These are phyloP conservation scores for Calendula officinalis DNA, from an alignment of 129 eudicot genomes.

Conservation along the genomic window DNA sequence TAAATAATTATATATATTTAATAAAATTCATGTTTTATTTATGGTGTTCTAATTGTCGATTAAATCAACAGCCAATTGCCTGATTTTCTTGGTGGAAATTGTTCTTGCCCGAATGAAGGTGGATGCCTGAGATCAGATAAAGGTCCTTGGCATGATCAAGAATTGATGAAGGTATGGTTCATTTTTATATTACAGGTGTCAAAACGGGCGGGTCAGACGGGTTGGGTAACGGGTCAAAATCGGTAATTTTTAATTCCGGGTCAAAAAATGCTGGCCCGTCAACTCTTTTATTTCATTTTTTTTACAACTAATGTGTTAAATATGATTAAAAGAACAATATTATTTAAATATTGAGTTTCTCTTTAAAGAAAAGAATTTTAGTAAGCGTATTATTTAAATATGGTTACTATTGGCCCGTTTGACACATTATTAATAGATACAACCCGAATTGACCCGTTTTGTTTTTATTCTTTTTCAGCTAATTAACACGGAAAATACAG, in stretches of 20 bases:
- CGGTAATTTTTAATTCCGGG: not conserved
- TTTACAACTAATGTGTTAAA: not conserved
- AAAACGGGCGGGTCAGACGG: not conserved
- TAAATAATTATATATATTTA: too few species aligned
- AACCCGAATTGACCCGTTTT: not conserved
- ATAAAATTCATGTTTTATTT: not conserved
- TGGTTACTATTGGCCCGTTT: not conserved
- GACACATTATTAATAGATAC: not conserved
- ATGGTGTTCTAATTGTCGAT: not conserved
- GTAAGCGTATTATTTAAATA: not conserved
- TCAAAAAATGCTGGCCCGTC: not conserved
- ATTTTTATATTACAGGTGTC: conserved; percentile 7
- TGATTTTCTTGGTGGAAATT: conserved; percentile 83
- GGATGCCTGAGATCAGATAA: conserved; percentile 85
- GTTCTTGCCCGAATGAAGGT: conserved; percentile 76
- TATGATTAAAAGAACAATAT: not conserved
- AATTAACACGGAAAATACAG: conserved; percentile 51
- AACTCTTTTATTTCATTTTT: not conserved
- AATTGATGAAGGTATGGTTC: conserved; percentile 66
- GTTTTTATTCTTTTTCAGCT: conserved; percentile 41
- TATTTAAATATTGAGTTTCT: too few species aligned
- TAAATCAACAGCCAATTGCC: conserved; percentile 74
- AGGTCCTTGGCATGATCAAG: conserved; percentile 96
- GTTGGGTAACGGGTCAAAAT: not conserved
- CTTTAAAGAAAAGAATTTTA: not conserved